Conservation (phyloP, 768 basidiomycete genomes). For the Pleurotus platypus region DNA sequence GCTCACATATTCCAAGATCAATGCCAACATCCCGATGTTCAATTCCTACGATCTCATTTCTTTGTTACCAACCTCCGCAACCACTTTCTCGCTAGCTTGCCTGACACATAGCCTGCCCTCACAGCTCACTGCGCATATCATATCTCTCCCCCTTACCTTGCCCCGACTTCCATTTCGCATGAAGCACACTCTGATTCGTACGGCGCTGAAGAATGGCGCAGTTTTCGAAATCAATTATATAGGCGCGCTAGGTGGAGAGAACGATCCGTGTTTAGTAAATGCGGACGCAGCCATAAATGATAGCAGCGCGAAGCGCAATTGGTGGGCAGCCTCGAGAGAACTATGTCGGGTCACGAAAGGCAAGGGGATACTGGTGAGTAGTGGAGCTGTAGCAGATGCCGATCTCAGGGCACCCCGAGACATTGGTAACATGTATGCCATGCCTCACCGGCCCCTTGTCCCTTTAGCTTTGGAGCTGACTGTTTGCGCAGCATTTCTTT, state of each 20-base stretch:
- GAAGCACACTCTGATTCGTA: constrained; percentile 79
- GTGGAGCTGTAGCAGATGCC: constrained; percentile 56
- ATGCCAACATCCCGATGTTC: constrained; percentile 60
- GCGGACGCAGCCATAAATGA: constrained; percentile 53
- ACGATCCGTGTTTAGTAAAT: constrained; percentile 38
- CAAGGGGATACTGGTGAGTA: constrained; percentile 68
- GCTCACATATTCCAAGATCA: constrained; percentile 44
- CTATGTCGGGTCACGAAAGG: constrained; percentile 79
- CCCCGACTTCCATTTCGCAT: constrained; percentile 78
- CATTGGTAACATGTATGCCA: constrained; percentile 68
- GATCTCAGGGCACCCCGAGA: constrained; percentile 73
- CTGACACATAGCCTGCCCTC: constrained; percentile 77
- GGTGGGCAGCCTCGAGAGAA: constrained; percentile 82
- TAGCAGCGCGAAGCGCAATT: constrained; percentile 62
- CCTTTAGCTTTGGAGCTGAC: too few species aligned
- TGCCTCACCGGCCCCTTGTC: too few species aligned
- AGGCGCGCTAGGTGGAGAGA: constrained; percentile 65
- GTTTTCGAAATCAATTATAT: constrained; percentile 81
- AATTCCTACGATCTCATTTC: constrained; percentile 74
- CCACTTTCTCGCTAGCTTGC: constrained; percentile 76
- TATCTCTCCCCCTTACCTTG: constrained; percentile 72
- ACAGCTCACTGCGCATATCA: constrained; percentile 74
- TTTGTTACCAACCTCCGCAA: constrained; percentile 66
- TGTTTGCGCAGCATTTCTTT: constrained; percentile 49
- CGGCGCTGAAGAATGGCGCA: constrained; percentile 77